Evolutionary conservation across 2,329 filamentous ascomycete species (phyloP).

Genomic region (Hypoxylon sp.): DNA sequence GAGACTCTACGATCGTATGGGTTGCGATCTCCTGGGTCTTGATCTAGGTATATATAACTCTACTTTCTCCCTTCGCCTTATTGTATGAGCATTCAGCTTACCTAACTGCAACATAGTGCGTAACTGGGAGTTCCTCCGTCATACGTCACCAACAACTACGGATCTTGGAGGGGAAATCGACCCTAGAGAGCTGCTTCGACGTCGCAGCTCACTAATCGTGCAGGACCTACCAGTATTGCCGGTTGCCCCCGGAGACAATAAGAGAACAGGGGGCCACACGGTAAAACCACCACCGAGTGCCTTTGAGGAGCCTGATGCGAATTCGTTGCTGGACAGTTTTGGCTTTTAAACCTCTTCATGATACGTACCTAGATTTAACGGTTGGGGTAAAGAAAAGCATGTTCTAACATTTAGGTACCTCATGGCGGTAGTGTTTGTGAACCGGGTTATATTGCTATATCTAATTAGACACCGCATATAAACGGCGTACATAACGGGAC

Average conservation of each 20-base stretch:
- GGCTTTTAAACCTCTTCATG: slow-evolving; percentile 72
- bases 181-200: slow-evolving; percentile 74
- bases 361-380: too few relatives aligned
- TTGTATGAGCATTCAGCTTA: slow-evolving; percentile 1
- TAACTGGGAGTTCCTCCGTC: slow-evolving; percentile 82
- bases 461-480: neutral
- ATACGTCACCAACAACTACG: slow-evolving; percentile 52
- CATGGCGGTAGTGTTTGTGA: too few relatives aligned
- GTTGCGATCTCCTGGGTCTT: slow-evolving; percentile 88
- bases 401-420: too few relatives aligned
- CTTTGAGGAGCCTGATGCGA: slow-evolving; percentile 93
- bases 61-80: slow-evolving; percentile 32
- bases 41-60: slow-evolving; percentile 74
- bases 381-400: neutral
- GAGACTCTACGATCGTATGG: slow-evolving; percentile 87
- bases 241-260: slow-evolving; percentile 55
- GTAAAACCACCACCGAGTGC: slow-evolving; percentile 74
- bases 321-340: slow-evolving; percentile 90
- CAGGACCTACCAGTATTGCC: slow-evolving; percentile 72
- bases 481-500: neutral
- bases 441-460: too few relatives aligned
- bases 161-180: slow-evolving; percentile 66
- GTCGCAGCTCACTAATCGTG: slow-evolving; percentile 82
- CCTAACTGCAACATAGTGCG: slow-evolving; percentile 63
- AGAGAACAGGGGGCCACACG: slow-evolving; percentile 57